These are phyloP conservation scores for Penicillium hesseltinei DNA, from an alignment of 2,329 filamentous ascomycete genomes.

Conservation along the genomic window DNA sequence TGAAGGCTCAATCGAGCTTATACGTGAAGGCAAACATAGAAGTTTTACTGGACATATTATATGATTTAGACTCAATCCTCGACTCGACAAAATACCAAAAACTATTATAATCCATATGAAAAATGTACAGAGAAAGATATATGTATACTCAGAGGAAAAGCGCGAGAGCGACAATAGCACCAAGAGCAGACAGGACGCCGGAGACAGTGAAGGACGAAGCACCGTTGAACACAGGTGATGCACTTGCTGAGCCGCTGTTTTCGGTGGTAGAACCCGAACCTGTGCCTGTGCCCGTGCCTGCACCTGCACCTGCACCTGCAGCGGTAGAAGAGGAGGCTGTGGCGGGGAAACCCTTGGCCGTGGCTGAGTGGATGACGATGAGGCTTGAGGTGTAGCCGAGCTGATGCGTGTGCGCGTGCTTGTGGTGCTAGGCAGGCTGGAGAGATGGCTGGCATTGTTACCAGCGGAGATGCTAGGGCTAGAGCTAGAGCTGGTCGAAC, in stretches of 20 bases:
- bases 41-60: background rate
- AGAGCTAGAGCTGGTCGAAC: background rate
- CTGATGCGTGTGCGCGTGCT: background rate
- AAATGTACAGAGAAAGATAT: background rate
- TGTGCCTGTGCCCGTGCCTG: background rate
- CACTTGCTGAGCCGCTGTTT: background rate
- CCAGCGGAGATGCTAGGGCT: background rate
- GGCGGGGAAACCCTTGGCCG: background rate
- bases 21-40: background rate
- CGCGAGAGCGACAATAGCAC: background rate
- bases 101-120: background rate
- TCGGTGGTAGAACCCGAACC: background rate
- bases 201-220: background rate
- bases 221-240: slow-evolving; percentile 1
- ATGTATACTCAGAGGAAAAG: background rate
- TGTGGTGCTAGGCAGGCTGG: background rate
- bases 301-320: background rate
- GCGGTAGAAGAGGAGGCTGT: background rate
- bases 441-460: background rate
- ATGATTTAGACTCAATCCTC: background rate
- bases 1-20: background rate
- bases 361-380: background rate
- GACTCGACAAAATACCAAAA: background rate
- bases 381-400: background rate
- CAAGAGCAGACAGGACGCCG: background rate